Evolutionary conservation across 192 early-diverging fungal species (phyloP).

Genomic region (Chytriomyces hyalinus): DNA sequence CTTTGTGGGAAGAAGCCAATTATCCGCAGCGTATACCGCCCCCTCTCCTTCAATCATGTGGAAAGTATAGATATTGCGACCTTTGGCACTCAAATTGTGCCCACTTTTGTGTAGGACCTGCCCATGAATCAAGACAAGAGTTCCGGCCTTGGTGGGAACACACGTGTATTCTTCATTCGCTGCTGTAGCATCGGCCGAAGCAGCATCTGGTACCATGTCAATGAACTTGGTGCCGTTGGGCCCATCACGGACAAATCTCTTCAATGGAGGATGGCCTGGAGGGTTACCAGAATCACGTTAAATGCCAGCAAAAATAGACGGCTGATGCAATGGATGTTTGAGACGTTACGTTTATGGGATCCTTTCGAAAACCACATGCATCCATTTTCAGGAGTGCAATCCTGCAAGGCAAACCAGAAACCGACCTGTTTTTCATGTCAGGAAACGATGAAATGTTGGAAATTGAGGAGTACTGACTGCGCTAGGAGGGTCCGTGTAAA

Average conservation of each 20-base stretch:
- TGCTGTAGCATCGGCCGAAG: conserved; percentile 48
- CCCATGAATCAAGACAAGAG: conserved; percentile 90
- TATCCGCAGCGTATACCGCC: conserved; percentile 69
- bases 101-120: conserved; percentile 82
- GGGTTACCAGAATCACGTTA: conserved; percentile 33
- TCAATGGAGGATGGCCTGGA: conserved; percentile 49
- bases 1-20: conserved; percentile 66
- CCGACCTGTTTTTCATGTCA: neutral
- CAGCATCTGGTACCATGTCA: conserved; percentile 48
- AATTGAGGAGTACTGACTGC: conserved; percentile 60
- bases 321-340: conserved; percentile 26
- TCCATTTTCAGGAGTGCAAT: conserved; percentile 86
- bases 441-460: no score
- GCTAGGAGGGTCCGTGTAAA: conserved; percentile 85
- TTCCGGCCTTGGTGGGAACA: conserved; percentile 57
- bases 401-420: conserved; percentile 92
- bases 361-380: conserved; percentile 85
- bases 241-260: conserved; percentile 69
- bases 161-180: conserved; percentile 60
- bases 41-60: conserved; percentile 84
- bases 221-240: conserved; percentile 66
- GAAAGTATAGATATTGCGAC: conserved; percentile 94
- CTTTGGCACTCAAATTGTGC: conserved; percentile 75
- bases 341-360: conserved; percentile 71
- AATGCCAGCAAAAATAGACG: neutral